Evolutionary conservation across 2,329 filamentous ascomycete genomes (phyloP).

Genomic region (Cercospora sp.): DNA sequence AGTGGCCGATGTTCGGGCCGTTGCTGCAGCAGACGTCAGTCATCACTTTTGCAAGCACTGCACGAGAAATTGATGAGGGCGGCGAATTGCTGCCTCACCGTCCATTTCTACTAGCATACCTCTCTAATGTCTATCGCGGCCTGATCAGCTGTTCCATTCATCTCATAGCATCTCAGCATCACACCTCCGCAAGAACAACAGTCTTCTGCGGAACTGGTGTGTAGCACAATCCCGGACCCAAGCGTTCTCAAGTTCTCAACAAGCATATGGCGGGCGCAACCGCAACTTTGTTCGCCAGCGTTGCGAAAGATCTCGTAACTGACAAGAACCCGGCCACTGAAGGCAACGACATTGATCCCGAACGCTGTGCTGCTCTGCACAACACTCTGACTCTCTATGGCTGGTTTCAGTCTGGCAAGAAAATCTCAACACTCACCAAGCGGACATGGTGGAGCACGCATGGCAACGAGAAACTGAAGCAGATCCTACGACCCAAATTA

Average conservation of each 20-base stretch:
- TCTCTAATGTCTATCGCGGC: background rate
- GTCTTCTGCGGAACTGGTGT: background rate
- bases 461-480: slow-evolving; percentile 32
- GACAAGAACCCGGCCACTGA: slow-evolving; percentile 27
- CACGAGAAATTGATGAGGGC: background rate
- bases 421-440: slow-evolving; percentile 35
- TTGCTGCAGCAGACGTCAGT: slow-evolving; percentile 8
- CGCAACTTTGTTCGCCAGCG: slow-evolving; percentile 33
- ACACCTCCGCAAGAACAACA: background rate
- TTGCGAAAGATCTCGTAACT: slow-evolving; percentile 38
- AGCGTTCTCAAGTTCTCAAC: background rate
- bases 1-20: slow-evolving; percentile 3
- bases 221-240: background rate
- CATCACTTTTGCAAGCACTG: background rate
- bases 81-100: background rate
- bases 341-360: slow-evolving; percentile 33
- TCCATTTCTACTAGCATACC: background rate
- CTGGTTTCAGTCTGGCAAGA: slow-evolving; percentile 39
- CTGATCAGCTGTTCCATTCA: background rate
- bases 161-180: background rate
- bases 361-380: slow-evolving; percentile 39
- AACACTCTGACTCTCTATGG: slow-evolving; percentile 40
- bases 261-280: slow-evolving; percentile 22
- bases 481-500: slow-evolving; percentile 33
- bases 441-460: slow-evolving; percentile 38